Evolutionary conservation across 768 basidiomycete species (phyloP), one percentile per base, ranked within the genome.

Genomic region (Lyophyllum shimeji): DNA sequence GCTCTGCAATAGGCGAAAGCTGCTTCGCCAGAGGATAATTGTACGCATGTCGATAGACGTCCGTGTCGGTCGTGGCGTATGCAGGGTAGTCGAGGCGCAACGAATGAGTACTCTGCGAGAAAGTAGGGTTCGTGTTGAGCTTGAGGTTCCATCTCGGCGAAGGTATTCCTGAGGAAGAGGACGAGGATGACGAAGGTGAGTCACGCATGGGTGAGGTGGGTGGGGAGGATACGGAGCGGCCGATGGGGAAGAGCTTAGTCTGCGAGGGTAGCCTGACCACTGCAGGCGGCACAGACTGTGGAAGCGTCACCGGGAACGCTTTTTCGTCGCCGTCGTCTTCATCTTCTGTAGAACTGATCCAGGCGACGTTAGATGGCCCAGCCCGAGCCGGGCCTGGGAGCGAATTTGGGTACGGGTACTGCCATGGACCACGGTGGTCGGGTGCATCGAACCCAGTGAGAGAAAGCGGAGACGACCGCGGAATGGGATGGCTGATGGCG

Each of bases 1-100:
- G 80, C 68, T 88, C 87, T 8, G 76, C 77, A 39, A 89, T 87
- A 0, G 87, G 86, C 1, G 86, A 86, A 34, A 88, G 77, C 44
- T 79, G 85, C 65, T 76, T 76, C 23, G 70, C 74, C 77, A 53
- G 56, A 2, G 76, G 74, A 48, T 76, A 75, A 53, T 67, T 67
- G 46, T 74, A 73, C 3, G 73, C 72, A 45, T 68, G 58, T 5
- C 64, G 69, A 60, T 71, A 76, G 1, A 74, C 68, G 50, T 76
- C 74, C 5, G 70, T 69, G 46, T 50, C 63, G 53, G 61, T 50
- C n/a, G 48, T 62, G 50, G 60, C 65, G 29, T 60, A 62, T 49
- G 63, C 71, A 29, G 64, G 67, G 20, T 66, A 51, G 24, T 79
- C 74, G 15, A 75, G 67, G 31, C 74, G 77, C 24, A 81, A 65